A percentile compares a stretch with the other conserved stretches of the same genome.
phyloP scores from a whole-genome alignment of 1,139 yeast species.

The Saccharomycopsis crataegensis region DNA sequence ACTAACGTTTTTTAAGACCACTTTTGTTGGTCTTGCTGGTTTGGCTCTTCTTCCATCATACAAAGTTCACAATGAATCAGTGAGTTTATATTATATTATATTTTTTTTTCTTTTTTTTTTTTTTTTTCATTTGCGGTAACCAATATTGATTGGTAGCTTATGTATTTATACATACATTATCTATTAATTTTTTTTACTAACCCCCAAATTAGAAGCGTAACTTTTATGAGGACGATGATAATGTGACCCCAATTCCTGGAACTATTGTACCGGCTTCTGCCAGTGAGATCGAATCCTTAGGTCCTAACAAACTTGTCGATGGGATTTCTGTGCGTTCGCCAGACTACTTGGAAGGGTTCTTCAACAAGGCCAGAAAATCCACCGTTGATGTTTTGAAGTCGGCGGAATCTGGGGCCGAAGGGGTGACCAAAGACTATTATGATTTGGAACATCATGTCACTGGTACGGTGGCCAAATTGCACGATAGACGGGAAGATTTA shows the following conservation, averaged over 20 bases:
- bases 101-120: too few species aligned
- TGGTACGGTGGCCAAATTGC: slow-evolving; percentile 59
- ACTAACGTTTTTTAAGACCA: slow-evolving; percentile 6
- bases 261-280: slow-evolving; percentile 46
- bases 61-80: slow-evolving; percentile 5
- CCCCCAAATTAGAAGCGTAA: slow-evolving; percentile 29
- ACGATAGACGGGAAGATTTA: slow-evolving; percentile 64
- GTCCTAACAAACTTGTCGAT: slow-evolving; percentile 42
- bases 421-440: slow-evolving; percentile 43
- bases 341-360: slow-evolving; percentile 38
- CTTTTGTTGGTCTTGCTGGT: neutral
- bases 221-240: slow-evolving; percentile 56
- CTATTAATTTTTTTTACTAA: too few species aligned
- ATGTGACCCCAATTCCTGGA: slow-evolving; percentile 47
- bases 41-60: neutral
- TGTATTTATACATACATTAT: too few species aligned
- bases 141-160: too few species aligned
- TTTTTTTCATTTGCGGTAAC: too few species aligned
- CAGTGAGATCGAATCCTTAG: slow-evolving; percentile 35
- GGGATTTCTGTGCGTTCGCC: slow-evolving; percentile 55
- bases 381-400: slow-evolving; percentile 25
- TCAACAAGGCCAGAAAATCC: slow-evolving; percentile 42
- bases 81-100: too few species aligned
- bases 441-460: slow-evolving; percentile 61
- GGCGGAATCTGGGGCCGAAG: slow-evolving; percentile 30